Percentiles rank a stretch among this genome's conserved stretches.
phyloP scores from a whole-genome alignment of 441 rosid species.

The Flueggea neowawraea region DNA sequence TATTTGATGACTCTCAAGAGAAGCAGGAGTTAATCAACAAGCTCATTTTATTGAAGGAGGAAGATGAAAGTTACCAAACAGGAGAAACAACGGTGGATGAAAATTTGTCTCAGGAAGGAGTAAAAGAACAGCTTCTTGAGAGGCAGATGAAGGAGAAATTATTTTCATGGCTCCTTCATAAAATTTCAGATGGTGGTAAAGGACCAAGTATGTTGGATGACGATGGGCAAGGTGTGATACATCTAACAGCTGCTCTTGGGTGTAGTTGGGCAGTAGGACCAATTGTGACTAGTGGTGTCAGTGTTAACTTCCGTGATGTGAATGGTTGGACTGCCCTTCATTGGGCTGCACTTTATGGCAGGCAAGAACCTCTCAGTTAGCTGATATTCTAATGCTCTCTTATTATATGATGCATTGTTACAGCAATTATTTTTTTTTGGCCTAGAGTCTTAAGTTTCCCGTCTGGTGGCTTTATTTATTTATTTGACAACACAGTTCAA shows the following conservation, averaged over 20 bases:
- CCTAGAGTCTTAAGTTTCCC: neutral
- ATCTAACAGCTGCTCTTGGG: slow-evolving; percentile 86
- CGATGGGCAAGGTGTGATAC: slow-evolving; percentile 86
- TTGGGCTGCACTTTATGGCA: slow-evolving; percentile 95
- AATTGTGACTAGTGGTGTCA: slow-evolving; percentile 67
- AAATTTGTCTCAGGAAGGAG: slow-evolving; percentile 25
- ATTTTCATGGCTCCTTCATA: slow-evolving; percentile 69
- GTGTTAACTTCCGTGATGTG: slow-evolving; percentile 81
- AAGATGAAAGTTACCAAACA: slow-evolving; percentile 42
- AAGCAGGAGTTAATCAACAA: slow-evolving; percentile 45
- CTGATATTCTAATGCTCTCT: neutral
- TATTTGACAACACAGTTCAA: neutral
- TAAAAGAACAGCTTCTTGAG: slow-evolving; percentile 39
- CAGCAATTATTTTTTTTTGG: neutral
- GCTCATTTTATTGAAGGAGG: slow-evolving; percentile 63
- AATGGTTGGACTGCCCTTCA: slow-evolving; percentile 99
- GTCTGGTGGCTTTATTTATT: no score
- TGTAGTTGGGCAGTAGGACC: slow-evolving; percentile 88
- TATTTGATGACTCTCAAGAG: slow-evolving; percentile 36
- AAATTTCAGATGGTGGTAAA: slow-evolving; percentile 70
- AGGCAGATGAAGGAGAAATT: slow-evolving; percentile 58
- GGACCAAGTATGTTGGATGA: slow-evolving; percentile 73
- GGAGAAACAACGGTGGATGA: slow-evolving; percentile 30
- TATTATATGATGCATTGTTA: neutral
- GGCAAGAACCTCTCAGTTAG: slow-evolving; percentile 30